Evolutionary conservation across 208 protist genomes (phyloP).

Genomic region (Acanthamoeba healyi): DNA sequence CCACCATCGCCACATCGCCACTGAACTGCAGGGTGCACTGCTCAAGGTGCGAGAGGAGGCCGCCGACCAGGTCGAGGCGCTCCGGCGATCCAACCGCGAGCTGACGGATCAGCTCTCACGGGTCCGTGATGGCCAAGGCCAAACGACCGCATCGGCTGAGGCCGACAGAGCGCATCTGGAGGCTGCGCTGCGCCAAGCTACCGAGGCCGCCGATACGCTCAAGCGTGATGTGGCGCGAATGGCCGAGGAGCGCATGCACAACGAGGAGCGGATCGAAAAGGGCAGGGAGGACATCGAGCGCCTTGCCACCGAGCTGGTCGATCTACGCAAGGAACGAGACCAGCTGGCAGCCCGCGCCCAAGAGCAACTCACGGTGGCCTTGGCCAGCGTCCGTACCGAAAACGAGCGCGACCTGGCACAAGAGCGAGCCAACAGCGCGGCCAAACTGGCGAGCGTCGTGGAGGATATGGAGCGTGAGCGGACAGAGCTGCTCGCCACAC

Average conservation of each 20-base stretch:
- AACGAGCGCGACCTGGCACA: neutral
- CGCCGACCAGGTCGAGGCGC: no score
- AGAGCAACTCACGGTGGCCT: neutral
- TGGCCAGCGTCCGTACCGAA: neutral
- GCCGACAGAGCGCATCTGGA: neutral
- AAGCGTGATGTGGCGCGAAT: neutral
- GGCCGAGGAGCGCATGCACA: neutral
- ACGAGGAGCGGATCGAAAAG: conserved; percentile 12
- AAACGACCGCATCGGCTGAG: no score
- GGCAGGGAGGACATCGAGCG: conserved; percentile 13
- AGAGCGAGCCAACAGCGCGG: neutral
- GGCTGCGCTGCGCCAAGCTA: neutral
- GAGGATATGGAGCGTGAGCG: conserved; percentile 1
- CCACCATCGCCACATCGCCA: no score
- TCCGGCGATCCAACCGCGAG: no score
- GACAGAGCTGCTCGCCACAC: neutral
- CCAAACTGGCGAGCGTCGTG: neutral
- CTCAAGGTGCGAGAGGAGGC: no score
- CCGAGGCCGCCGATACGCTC: neutral
- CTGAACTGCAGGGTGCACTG: no score
- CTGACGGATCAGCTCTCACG: no score
- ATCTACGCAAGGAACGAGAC: neutral
- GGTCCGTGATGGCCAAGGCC: no score
- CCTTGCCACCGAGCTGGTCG: neutral
- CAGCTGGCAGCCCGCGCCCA: neutral